Conservation (phyloP, 352 stramenopile species). For the Pythium brassicae region DNA sequence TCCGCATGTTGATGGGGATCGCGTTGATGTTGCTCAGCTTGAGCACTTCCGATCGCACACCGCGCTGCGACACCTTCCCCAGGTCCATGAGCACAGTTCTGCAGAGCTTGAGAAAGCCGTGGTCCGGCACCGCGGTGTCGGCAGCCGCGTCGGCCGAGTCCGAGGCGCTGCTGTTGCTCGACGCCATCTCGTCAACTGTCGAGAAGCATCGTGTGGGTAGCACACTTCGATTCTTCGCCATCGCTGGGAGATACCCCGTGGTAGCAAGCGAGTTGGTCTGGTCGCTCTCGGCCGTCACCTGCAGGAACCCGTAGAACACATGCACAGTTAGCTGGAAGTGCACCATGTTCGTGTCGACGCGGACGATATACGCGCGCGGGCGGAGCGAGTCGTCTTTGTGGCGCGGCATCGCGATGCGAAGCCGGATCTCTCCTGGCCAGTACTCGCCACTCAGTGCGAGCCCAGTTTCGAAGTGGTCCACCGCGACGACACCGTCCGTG, state of each 20-base stretch:
- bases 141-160: neutral
- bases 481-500: conserved; percentile 15
- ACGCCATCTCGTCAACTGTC: neutral
- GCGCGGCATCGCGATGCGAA: conserved; percentile 20
- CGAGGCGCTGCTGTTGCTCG: neutral
- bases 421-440: conserved; percentile 24
- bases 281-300: conserved; percentile 16
- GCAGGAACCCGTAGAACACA: conserved; percentile 35
- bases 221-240: neutral
- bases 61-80: conserved; percentile 29
- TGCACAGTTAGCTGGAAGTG: conserved; percentile 26
- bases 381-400: neutral
- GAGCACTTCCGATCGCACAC: conserved; percentile 25
- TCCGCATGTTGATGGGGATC: conserved; percentile 22
- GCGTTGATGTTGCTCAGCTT: conserved; percentile 48
- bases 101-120: conserved; percentile 20
- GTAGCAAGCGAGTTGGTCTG: conserved; percentile 12
- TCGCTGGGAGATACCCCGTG: neutral
- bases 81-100: conserved; percentile 39
- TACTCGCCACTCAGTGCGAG: conserved; percentile 15
- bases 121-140: neutral
- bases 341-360: conserved; percentile 41
- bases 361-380: conserved; percentile 18
- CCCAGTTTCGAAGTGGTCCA: conserved; percentile 26
- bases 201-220: neutral